Evolutionary conservation across 306 rosid genomes (phyloP).

Genomic region (Alnus glutinosa): DNA sequence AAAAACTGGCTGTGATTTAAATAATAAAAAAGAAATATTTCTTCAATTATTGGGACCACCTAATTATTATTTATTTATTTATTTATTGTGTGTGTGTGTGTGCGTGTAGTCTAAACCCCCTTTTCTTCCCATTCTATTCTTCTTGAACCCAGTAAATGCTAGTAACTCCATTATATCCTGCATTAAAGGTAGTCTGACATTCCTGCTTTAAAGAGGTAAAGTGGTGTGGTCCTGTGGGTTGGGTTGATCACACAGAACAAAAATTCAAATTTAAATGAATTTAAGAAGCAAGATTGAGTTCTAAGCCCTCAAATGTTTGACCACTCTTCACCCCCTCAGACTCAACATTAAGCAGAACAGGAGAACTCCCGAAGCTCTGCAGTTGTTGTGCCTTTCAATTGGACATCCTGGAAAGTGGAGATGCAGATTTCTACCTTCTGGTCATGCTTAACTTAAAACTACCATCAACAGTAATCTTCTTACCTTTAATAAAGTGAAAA

Average conservation of each 20-base stretch:
- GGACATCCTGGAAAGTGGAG: neutral
- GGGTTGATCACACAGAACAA: neutral
- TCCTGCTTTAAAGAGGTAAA: neutral
- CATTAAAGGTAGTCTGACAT: neutral
- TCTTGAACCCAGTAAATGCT: neutral
- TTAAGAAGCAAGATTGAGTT: neutral
- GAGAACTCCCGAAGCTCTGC: neutral
- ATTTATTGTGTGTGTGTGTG: neutral
- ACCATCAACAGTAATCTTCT: neutral
- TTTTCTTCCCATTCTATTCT: neutral
- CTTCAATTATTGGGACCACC: slow-evolving; percentile 1
- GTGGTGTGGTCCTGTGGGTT: neutral
- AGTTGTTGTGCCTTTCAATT: neutral
- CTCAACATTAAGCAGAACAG: neutral
- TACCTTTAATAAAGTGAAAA: neutral
- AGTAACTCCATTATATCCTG: neutral
- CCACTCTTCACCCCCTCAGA: neutral
- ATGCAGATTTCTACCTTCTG: neutral
- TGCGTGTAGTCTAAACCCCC: neutral
- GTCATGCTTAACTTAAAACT: neutral
- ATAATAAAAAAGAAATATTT: neutral
- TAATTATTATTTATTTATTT: neutral
- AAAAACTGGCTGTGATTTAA: neutral
- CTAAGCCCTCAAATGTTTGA: neutral
- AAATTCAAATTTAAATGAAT: neutral